A percentile compares a stretch with the other conserved stretches of the same genome.
Evolutionary conservation across 768 basidiomycete genomes (phyloP).

Genomic region (Amanita phalloides): DNA sequence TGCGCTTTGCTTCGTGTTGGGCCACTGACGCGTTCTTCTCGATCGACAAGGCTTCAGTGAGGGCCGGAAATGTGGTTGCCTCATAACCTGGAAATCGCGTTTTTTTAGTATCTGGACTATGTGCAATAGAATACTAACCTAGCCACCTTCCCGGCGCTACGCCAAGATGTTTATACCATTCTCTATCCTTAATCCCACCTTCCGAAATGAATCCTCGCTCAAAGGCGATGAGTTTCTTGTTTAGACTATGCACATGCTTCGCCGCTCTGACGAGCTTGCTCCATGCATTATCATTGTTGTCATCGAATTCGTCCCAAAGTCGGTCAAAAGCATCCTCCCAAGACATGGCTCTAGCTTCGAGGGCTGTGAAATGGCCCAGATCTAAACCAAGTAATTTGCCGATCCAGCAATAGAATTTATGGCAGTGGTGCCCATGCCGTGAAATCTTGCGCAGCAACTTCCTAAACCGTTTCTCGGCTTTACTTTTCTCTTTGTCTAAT

Average conservation of each 20-base stretch:
- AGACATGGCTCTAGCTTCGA: neutral
- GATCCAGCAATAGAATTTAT: neutral
- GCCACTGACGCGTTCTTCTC: conserved; percentile 57
- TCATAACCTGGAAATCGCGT: conserved; percentile 58
- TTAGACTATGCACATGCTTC: conserved; percentile 45
- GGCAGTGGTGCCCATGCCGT: conserved; percentile 7
- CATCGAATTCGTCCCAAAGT: neutral
- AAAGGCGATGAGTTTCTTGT: conserved; percentile 58
- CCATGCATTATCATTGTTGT: neutral
- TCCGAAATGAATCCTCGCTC: conserved; percentile 76
- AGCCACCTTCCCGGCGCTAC: conserved; percentile 85
- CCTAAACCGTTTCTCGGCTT: conserved; percentile 42
- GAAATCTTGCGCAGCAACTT: conserved; percentile 27
- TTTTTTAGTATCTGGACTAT: neutral
- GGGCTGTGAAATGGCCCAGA: conserved; percentile 1
- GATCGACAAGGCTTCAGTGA: conserved; percentile 66
- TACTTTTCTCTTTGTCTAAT: conserved; percentile 49
- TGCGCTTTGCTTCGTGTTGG: conserved; percentile 45
- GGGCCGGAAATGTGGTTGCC: conserved; percentile 72
- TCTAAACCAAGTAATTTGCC: neutral
- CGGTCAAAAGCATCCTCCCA: neutral
- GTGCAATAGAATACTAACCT: conserved; percentile 27
- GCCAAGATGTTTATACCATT: conserved; percentile 81
- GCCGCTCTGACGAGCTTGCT: conserved; percentile 41
- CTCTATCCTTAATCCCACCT: conserved; percentile 66